These are phyloP conservation scores for Diaporthe citriasiana DNA, from an alignment of 2,329 filamentous ascomycete species.

Conservation along the genomic window DNA sequence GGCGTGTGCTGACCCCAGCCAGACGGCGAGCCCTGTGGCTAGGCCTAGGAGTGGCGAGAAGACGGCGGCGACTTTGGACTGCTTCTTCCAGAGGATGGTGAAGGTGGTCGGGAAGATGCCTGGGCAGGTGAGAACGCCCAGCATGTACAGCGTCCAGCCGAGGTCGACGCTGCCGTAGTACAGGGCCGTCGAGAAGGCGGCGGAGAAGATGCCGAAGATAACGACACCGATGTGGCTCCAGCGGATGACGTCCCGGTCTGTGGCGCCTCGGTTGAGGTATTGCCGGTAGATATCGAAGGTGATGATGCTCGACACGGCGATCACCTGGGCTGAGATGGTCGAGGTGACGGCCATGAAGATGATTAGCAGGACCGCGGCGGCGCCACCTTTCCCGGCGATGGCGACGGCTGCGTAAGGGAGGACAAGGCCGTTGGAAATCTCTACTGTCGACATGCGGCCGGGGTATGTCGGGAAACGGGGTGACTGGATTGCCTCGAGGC, in stretches of 20 bases:
- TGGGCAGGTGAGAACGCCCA: conserved; percentile 66
- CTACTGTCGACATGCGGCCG: conserved; percentile 58
- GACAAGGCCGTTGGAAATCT: conserved; percentile 78
- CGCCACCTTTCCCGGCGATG: conserved; percentile 78
- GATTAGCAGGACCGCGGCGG: conserved; percentile 75
- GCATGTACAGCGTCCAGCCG: conserved; percentile 68
- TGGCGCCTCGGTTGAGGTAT: conserved; percentile 62
- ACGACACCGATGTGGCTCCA: conserved; percentile 67
- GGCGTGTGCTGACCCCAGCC: conserved; percentile 63
- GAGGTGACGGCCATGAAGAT: conserved; percentile 84
- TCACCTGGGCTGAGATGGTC: conserved; percentile 65
- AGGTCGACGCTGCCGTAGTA: conserved; percentile 68
- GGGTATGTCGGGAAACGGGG: conserved; percentile 66
- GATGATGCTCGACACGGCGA: conserved; percentile 67
- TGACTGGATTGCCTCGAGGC: conserved; percentile 59
- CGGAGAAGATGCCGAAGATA: conserved; percentile 65
- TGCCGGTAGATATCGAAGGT: conserved; percentile 67
- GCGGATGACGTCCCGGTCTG: conserved; percentile 63
- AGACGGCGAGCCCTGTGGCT: conserved; percentile 64
- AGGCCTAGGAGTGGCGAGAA: conserved; percentile 63
- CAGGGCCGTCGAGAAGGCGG: conserved; percentile 65
- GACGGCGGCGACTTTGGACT: conserved; percentile 64
- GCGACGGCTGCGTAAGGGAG: conserved; percentile 79
- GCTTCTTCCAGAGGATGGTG: conserved; percentile 65
- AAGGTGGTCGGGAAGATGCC: conserved; percentile 68